Evolutionary conservation across 306 rosid genomes (phyloP).

Genomic region (Cicer cuneatum): DNA sequence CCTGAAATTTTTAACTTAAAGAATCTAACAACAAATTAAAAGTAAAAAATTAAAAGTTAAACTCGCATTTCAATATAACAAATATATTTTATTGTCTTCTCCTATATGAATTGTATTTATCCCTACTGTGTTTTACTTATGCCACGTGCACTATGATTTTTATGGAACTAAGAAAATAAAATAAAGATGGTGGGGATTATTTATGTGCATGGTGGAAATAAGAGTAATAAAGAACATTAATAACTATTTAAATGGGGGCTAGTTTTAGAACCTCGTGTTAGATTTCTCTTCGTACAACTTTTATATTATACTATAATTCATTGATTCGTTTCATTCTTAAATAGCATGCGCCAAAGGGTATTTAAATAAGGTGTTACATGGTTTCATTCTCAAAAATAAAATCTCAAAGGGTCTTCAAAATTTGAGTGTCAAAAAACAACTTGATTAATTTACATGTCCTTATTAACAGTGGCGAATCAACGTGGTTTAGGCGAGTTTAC

Average conservation of each 20-base stretch:
- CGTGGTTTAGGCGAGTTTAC: slow-evolving; percentile 45
- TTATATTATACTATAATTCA: slow-evolving; percentile 17
- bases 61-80: background rate
- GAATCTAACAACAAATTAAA: too few species aligned
- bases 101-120: too few species aligned
- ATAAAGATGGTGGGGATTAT: slow-evolving; percentile 1
- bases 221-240: background rate
- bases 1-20: too few species aligned
- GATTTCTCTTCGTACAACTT: slow-evolving; percentile 29
- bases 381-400: background rate
- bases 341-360: background rate
- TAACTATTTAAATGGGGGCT: slow-evolving; percentile 43
- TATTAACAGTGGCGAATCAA: slow-evolving; percentile 57
- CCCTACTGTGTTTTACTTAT: too few species aligned
- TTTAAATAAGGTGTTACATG: background rate
- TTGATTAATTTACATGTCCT: slow-evolving; percentile 46
- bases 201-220: slow-evolving; percentile 35
- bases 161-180: background rate
- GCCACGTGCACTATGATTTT: background rate
- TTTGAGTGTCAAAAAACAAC: background rate
- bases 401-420: slow-evolving; percentile 40
- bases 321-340: slow-evolving; percentile 29
- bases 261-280: slow-evolving; percentile 20
- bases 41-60: too few species aligned
- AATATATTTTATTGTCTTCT: too few species aligned